phyloP scores from a whole-genome alignment of 2,329 filamentous ascomycete species.

The Aspergillus sp. region DNA sequence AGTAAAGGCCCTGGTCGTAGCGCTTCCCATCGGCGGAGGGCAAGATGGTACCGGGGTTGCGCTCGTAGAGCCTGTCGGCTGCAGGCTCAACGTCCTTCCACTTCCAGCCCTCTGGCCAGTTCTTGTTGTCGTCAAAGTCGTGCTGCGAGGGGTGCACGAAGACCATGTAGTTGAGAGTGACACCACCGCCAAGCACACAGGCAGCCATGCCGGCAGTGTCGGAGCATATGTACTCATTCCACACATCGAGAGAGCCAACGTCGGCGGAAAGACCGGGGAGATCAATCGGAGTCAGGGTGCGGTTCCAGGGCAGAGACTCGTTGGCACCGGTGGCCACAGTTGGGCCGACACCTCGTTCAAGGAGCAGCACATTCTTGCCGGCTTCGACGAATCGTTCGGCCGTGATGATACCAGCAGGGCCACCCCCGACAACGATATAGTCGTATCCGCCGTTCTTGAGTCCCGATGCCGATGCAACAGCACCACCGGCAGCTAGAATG shows the following conservation, averaged over 20 bases:
- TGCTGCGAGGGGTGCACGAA: constrained; percentile 48
- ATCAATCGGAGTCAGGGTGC: constrained; percentile 16
- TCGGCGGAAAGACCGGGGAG: constrained; percentile 19
- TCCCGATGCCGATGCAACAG: background rate
- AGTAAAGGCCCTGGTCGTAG: constrained; percentile 65
- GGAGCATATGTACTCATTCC: constrained; percentile 19
- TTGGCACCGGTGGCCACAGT: constrained; percentile 15
- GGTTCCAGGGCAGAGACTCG: constrained; percentile 20
- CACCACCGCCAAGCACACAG: constrained; percentile 21
- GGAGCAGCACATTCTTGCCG: constrained; percentile 20
- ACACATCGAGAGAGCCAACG: constrained; percentile 12
- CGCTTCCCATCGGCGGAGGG: constrained; percentile 65
- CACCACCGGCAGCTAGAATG: background rate
- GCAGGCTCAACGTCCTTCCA: constrained; percentile 60
- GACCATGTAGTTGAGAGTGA: constrained; percentile 19
- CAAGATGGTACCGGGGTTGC: constrained; percentile 67
- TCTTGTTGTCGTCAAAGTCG: constrained; percentile 70
- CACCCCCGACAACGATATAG: constrained; percentile 24
- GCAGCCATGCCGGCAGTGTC: constrained; percentile 21
- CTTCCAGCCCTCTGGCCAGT: constrained; percentile 71
- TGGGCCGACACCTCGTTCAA: constrained; percentile 19
- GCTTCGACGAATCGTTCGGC: constrained; percentile 19
- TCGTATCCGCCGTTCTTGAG: constrained; percentile 11
- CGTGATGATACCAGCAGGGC: constrained; percentile 21
- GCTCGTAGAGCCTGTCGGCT: constrained; percentile 60